Evolutionary conservation across 2,329 filamentous ascomycete species (phyloP).

Genomic region (Dissoconium aciculare): DNA sequence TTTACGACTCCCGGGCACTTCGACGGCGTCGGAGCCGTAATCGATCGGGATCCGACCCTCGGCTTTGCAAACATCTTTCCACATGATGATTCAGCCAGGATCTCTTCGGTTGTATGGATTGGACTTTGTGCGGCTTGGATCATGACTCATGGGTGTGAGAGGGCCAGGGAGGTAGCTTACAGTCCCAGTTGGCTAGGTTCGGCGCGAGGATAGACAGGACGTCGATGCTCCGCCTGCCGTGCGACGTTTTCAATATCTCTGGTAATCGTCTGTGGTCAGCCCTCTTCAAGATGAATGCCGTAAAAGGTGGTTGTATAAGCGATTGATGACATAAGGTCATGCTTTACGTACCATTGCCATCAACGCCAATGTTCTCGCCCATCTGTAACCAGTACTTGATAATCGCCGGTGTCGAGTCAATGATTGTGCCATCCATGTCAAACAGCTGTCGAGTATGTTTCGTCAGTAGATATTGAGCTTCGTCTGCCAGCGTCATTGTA

Average conservation of each 20-base stretch:
- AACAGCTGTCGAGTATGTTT: constrained; percentile 42
- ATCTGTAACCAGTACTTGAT: constrained; percentile 65
- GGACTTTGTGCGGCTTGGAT: too few relatives aligned
- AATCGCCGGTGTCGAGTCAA: constrained; percentile 65
- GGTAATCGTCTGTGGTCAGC: neutral
- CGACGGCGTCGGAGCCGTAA: constrained; percentile 62
- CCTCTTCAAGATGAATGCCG: too few relatives aligned
- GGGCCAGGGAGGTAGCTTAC: constrained; percentile 1
- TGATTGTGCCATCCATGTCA: constrained; percentile 72
- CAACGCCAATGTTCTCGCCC: constrained; percentile 65
- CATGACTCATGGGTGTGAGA: too few relatives aligned
- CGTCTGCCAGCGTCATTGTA: too few relatives aligned
- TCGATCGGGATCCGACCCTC: constrained; percentile 64
- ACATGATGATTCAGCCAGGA: neutral
- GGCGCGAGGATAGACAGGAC: constrained; percentile 64
- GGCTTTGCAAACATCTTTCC: constrained; percentile 65
- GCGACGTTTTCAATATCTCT: constrained; percentile 70
- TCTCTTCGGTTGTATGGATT: neutral
- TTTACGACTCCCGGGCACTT: constrained; percentile 67
- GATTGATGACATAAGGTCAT: too few relatives aligned
- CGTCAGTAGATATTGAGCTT: too few relatives aligned
- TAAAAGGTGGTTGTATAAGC: too few relatives aligned
- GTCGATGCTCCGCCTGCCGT: constrained; percentile 82
- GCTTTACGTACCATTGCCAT: neutral
- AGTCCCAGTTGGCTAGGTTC: constrained; percentile 83